Percentiles rank a stretch among this genome's conserved stretches.
Evolutionary conservation across 495 filamentous ascomycete species (phyloP).

Genomic region (Penicillium canariense): DNA sequence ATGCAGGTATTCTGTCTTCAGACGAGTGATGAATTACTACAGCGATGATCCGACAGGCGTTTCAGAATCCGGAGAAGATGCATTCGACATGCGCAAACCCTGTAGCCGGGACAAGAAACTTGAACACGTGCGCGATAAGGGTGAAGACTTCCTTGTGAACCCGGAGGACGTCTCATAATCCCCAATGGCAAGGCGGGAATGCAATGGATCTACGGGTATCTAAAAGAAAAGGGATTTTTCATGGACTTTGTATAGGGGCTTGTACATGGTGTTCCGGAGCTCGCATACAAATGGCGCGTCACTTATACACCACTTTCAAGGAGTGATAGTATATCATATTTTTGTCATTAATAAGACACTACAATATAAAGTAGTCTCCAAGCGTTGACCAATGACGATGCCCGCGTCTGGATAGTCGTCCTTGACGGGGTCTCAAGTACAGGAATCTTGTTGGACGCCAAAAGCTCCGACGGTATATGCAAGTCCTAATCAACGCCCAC

Average conservation of each 20-base stretch:
- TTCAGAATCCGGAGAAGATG: constrained; percentile 68
- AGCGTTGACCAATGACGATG: background rate
- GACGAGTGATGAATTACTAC: constrained; percentile 88
- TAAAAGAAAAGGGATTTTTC: background rate
- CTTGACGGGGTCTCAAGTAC: background rate
- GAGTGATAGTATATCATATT: background rate
- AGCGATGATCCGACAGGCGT: constrained; percentile 67
- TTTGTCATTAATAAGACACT: background rate
- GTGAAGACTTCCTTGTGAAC: constrained; percentile 74
- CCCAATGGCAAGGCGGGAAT: background rate
- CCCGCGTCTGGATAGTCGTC: background rate
- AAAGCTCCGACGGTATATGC: background rate
- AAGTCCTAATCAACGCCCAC: background rate
- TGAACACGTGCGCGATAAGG: constrained; percentile 76
- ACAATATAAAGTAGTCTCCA: background rate
- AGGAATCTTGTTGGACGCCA: background rate
- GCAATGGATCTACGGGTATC: background rate
- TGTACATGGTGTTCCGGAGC: background rate
- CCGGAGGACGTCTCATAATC: constrained; percentile 71
- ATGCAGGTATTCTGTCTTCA: constrained; percentile 71
- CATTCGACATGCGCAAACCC: constrained; percentile 95
- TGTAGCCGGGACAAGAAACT: constrained; percentile 76
- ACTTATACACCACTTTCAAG: background rate
- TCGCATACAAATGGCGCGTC: background rate
- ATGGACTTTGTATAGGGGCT: background rate